A percentile compares a stretch with the other conserved stretches of the same genome.
Evolutionary conservation across 768 basidiomycete genomes (phyloP).

Genomic region (Gyrodon lividus): DNA sequence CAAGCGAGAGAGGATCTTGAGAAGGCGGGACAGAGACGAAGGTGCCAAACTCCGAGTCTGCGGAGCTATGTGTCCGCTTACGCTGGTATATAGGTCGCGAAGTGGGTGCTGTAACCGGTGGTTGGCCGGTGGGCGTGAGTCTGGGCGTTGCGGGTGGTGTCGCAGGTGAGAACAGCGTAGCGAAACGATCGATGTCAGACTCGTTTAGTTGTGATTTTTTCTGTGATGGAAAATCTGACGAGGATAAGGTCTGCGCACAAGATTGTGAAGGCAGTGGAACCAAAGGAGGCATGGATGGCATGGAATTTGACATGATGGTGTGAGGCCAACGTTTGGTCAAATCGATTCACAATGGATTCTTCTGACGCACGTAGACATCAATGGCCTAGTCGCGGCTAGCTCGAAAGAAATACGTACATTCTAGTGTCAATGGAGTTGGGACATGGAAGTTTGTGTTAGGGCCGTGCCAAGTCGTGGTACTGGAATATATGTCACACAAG

Average conservation of each 20-base stretch:
- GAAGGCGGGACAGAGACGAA: slow-evolving; percentile 56
- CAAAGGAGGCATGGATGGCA: not conserved
- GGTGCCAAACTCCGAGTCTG: slow-evolving; percentile 57
- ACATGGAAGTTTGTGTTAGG: not conserved
- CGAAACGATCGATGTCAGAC: slow-evolving; percentile 39
- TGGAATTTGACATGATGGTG: not conserved
- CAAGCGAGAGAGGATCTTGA: slow-evolving; percentile 44
- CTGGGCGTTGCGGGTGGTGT: slow-evolving; percentile 29
- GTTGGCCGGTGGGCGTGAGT: not conserved
- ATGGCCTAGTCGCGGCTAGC: too few relatives aligned
- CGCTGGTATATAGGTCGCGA: slow-evolving; percentile 3
- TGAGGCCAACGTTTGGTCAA: too few relatives aligned
- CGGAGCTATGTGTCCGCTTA: slow-evolving; percentile 21
- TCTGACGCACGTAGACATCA: too few relatives aligned
- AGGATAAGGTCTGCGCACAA: not conserved
- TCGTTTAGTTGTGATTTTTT: slow-evolving; percentile 15
- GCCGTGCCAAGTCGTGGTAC: not conserved
- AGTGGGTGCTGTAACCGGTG: not conserved
- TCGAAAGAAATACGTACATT: not conserved
- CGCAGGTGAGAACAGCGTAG: slow-evolving; percentile 44
- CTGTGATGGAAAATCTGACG: not conserved
- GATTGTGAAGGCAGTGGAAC: not conserved
- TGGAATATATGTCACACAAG: not conserved
- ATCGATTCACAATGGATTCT: too few relatives aligned
- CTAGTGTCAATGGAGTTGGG: not conserved